These are phyloP conservation scores for Hydrangea macrophylla DNA, from an alignment of 148 eudicot genomes.

Conservation along the genomic window DNA sequence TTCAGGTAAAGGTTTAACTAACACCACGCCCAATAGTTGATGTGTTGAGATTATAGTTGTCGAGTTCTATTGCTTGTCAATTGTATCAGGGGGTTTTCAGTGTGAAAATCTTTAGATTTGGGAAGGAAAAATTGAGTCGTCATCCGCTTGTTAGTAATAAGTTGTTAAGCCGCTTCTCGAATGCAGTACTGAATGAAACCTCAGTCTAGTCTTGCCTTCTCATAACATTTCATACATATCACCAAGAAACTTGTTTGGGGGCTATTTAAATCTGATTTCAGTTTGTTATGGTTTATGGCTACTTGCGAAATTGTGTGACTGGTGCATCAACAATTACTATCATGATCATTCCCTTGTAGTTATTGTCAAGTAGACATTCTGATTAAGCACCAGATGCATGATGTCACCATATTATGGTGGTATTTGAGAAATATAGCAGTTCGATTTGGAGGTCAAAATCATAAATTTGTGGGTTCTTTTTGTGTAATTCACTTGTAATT, in stretches of 20 bases:
- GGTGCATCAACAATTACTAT: background rate
- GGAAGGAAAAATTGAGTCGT: background rate
- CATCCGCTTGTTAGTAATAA: background rate
- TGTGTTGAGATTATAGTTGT: background rate
- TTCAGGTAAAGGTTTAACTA: conserved; percentile 54
- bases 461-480: too few species aligned
- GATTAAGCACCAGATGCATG: too few species aligned
- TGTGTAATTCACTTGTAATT: too few species aligned
- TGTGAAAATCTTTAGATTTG: background rate
- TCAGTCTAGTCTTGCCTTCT: background rate
- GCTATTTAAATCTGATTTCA: background rate
- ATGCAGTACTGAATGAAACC: background rate
- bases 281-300: background rate
- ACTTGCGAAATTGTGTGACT: background rate
- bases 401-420: too few species aligned
- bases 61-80: background rate
- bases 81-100: background rate
- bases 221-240: too few species aligned
- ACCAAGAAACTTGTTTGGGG: too few species aligned
- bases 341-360: too few species aligned
- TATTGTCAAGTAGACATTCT: too few species aligned
- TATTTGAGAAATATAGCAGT: too few species aligned
- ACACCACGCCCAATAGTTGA: background rate
- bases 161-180: background rate
- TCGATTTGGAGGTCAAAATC: too few species aligned